Evolutionary conservation across 2,329 filamentous ascomycete genomes (phyloP), one percentile per base, ranked within the genome.

Genomic region (Clarireedia homoeocarpa): DNA sequence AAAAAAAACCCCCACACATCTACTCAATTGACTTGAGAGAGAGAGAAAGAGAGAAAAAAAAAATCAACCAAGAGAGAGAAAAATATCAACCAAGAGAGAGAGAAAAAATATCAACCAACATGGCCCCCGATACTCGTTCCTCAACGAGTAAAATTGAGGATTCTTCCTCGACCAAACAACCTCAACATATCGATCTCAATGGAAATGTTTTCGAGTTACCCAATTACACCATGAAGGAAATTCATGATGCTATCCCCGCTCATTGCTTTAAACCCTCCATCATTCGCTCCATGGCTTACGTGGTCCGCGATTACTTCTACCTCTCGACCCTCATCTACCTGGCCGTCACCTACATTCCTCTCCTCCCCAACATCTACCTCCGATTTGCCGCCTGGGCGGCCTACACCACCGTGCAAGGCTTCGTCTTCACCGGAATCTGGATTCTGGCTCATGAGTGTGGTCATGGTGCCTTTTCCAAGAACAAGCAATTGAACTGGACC

Each of bases 401-500:
- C 48, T 88, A 88, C 68, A 81, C 81, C 61, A 85, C 82, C 67
- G 66, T 82, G 40, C 83, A 87, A 71, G 85, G 85, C 52, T 79
- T 85, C 45, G 74, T 86, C 62, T 82, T 83, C 68, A 86, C 83
- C 4, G 85, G 85, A 5, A 74, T 89, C 66, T 89, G 85, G 85
- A 84, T 86, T 62, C 74, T 88, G 46, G 85, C 81, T 7, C 85
- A 89, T 68, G 86, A 89, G 68, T 85, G 82, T 67, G 86, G 86
- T 55, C 86, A 89, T 68, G 81, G 82, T 38, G 83, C 84, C 46
- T 87, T 89, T 70, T 86, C 82, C 12, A 70, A 73, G 23, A 76
- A 79, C 68, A 73, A 73, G 49, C 71, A 64, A 48, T 67, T 86
- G 61, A 88, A 88, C 69, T 79, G 85, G 66, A 70, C 78, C 20